These are phyloP conservation scores for Zopfochytrium polystomum DNA, from an alignment of 371 early-diverging fungal genomes.

Conservation along the genomic window DNA sequence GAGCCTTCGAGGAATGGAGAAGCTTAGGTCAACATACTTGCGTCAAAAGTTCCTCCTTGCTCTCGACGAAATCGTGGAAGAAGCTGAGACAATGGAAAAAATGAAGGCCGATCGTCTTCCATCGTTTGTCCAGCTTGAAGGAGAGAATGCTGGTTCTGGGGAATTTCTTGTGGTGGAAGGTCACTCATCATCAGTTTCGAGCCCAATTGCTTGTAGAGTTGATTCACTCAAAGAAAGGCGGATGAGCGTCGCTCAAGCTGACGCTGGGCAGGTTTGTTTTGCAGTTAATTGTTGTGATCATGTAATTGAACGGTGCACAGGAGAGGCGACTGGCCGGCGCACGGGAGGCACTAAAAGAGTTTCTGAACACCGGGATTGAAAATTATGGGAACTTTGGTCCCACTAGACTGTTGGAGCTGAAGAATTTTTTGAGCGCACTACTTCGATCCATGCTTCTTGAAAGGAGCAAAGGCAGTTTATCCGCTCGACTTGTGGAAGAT, in stretches of 20 bases:
- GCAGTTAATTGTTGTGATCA: too few relatives aligned
- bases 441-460: neutral
- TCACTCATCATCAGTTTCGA: neutral
- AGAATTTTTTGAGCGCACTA: neutral
- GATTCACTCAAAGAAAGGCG: neutral
- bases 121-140: neutral
- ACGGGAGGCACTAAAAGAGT: too few relatives aligned
- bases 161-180: neutral
- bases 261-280: too few relatives aligned
- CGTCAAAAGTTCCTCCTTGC: constrained; percentile 32
- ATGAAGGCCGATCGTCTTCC: neutral
- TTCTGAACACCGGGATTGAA: too few relatives aligned
- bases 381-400: neutral
- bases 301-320: too few relatives aligned
- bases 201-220: neutral
- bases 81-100: neutral
- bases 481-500: too few relatives aligned
- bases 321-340: too few relatives aligned
- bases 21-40: constrained; percentile 25
- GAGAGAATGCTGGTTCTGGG: neutral
- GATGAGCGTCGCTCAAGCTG: neutral
- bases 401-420: neutral
- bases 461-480: neutral
- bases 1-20: constrained; percentile 24
- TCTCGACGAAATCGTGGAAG: constrained; percentile 26